phyloP scores from a whole-genome alignment of 495 filamentous ascomycete species.

The Penicillium ochrochloron region DNA sequence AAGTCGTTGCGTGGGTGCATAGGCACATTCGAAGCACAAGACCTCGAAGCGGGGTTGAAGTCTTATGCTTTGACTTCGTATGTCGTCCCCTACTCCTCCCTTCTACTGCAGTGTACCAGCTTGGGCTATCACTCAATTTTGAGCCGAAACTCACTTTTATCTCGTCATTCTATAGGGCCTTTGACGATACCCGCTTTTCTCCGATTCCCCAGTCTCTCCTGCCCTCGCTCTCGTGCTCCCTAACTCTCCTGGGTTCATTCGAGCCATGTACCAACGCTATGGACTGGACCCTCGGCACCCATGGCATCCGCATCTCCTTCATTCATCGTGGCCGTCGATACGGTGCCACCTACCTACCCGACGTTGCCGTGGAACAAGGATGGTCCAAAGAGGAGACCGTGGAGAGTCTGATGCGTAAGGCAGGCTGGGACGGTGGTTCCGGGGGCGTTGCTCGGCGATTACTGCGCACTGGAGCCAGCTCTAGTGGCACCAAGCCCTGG shows the following conservation, averaged over 20 bases:
- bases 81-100: constrained; percentile 32
- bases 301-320: constrained; percentile 83
- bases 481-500: constrained; percentile 58
- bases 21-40: constrained; percentile 86
- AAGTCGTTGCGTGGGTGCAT: constrained; percentile 90
- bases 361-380: constrained; percentile 88
- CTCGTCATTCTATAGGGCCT: constrained; percentile 56
- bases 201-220: constrained; percentile 74
- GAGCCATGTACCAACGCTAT: constrained; percentile 71
- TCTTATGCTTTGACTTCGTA: constrained; percentile 86
- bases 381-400: constrained; percentile 96
- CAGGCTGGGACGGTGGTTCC: constrained; percentile 67
- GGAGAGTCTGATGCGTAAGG: constrained; percentile 89
- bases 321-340: constrained; percentile 63
- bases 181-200: constrained; percentile 83
- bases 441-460: constrained; percentile 57
- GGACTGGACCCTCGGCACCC: constrained; percentile 85
- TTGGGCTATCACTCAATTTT: not conserved
- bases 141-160: not conserved
- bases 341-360: constrained; percentile 85
- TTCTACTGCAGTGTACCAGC: not conserved
- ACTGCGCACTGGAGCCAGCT: constrained; percentile 33
- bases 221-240: constrained; percentile 66
- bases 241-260: constrained; percentile 78
- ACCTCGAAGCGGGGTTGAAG: constrained; percentile 71